Evolutionary conservation across 768 basidiomycete species (phyloP).

Genomic region (Dentipellis fragilis): DNA sequence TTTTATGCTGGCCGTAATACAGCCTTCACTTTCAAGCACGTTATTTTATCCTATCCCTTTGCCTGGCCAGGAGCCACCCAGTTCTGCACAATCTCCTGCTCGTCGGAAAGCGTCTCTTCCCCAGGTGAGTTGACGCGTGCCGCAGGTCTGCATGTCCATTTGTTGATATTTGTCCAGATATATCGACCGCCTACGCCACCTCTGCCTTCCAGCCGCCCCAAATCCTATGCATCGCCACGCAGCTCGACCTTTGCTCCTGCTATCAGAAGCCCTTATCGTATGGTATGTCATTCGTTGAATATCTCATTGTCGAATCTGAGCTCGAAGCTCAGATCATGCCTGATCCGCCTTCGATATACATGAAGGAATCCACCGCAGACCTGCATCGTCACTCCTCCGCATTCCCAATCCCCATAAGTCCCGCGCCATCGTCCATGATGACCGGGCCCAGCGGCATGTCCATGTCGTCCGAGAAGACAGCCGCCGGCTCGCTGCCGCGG

Average conservation of each 20-base stretch:
- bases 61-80: neutral
- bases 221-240: conserved; percentile 3
- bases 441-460: conserved; percentile 9
- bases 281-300: conserved; percentile 2
- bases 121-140: conserved; percentile 2
- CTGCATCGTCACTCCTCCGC: conserved; percentile 1
- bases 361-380: conserved; percentile 6
- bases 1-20: neutral
- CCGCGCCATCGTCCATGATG: conserved; percentile 4
- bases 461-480: neutral
- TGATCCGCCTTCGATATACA: conserved; percentile 10
- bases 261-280: conserved; percentile 4
- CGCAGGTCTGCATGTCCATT: neutral
- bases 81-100: neutral
- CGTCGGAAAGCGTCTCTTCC: neutral
- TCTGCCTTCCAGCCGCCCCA: conserved; percentile 11
- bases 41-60: neutral
- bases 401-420: conserved; percentile 2
- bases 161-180: conserved; percentile 8
- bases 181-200: conserved; percentile 26
- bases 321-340: conserved; percentile 6
- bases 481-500: neutral
- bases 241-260: neutral
- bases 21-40: neutral
- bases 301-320: neutral